These are phyloP conservation scores for Acer campestre DNA, from an alignment of 345 rosid species.

Conservation along the genomic window DNA sequence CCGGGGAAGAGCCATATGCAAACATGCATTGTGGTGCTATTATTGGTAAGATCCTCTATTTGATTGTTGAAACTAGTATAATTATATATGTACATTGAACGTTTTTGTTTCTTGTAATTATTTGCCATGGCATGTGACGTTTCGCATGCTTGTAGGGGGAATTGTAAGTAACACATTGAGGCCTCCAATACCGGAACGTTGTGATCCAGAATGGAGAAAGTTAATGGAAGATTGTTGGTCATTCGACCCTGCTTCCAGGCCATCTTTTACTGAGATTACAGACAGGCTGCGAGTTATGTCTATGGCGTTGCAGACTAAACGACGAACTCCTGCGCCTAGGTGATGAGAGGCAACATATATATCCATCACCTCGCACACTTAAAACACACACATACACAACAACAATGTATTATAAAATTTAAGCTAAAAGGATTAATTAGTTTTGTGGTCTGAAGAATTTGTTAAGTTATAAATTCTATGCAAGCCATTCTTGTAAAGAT, in stretches of 20 bases:
- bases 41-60: constrained; percentile 55
- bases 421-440: background rate
- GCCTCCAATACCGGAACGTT: constrained; percentile 70
- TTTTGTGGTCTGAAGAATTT: background rate
- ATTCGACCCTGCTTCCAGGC: constrained; percentile 61
- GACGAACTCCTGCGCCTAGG: constrained; percentile 29
- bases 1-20: constrained; percentile 88
- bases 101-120: background rate
- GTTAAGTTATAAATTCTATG: background rate
- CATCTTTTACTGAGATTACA: constrained; percentile 80
- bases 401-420: background rate
- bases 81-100: background rate
- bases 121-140: background rate
- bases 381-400: background rate
- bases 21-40: constrained; percentile 93
- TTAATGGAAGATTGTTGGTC: constrained; percentile 95
- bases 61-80: background rate
- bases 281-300: constrained; percentile 59
- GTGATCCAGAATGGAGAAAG: constrained; percentile 72
- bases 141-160: constrained; percentile 57
- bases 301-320: constrained; percentile 51
- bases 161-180: constrained; percentile 77
- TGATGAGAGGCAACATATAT: constrained; percentile 19
- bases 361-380: background rate
- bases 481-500: constrained; percentile 5